Evolutionary conservation across 2,329 filamentous ascomycete species (phyloP), one percentile per base, ranked within the genome.

Genomic region (Ascochyta viciae-villosae): DNA sequence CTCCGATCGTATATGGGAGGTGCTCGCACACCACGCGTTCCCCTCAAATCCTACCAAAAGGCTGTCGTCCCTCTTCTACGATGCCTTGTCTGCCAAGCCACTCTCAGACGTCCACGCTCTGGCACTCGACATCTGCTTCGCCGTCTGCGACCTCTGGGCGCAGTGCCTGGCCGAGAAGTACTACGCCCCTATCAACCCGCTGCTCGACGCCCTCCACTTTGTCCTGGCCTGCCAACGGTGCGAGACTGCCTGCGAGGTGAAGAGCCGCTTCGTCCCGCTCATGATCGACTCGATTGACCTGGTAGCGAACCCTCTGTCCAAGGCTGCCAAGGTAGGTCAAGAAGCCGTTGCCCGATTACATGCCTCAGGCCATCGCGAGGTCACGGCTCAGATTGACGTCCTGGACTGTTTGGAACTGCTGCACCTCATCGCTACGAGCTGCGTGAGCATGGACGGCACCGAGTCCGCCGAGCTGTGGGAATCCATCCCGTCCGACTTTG

Each of bases 71-170:
- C 80, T 87, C 22, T 83, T 93, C 27, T 83, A 91, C 49, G 86
- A 90, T 60, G 83, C 83, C 40, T 75, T 94, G n/a, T 85, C 88
- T 0, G 71, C 87, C 58, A 47, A 80, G 75, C 42, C 77, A 72
- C 50, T 77, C 69, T 49, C 81, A 77, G 56, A 84, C 77, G 44
- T 80, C 77, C 74, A 85, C 77, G 69, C 77, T 44, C 79, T 90
- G 3, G 83, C 89, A 1, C 77, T 88, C 9, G 84, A 87, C 57
- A 87, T 92, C 61, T 86, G 85, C 46, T 80, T 85, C 44, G 78
- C 87, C 27, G 75, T 92, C 19, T 81, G 91, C 45, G 80, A 82
- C 15, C 73, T 94, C 13, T 94, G 91, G 90, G 80, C 81, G 15
- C 82, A 81, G 19, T 92, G 90, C 68, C 76, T 88, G 6, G 78